Conservation (phyloP, 2,329 filamentous ascomycete genomes). For the Ascomycota sp. region DNA sequence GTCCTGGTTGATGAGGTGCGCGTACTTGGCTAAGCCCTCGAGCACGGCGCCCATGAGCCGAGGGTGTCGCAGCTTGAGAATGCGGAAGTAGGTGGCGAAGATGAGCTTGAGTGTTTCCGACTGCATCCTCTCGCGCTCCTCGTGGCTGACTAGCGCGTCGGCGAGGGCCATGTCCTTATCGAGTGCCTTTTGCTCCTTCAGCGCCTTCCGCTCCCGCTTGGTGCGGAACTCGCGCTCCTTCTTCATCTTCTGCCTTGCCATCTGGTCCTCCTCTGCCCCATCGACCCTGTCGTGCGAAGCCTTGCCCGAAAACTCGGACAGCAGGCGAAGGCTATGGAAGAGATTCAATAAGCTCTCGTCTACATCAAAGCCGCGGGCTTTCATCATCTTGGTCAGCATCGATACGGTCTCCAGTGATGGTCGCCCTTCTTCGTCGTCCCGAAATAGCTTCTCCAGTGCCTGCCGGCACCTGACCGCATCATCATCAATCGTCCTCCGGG, state of each 20-base stretch:
- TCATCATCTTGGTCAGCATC: constrained; percentile 88
- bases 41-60: constrained; percentile 92
- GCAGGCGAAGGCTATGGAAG: constrained; percentile 71
- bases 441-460: constrained; percentile 64
- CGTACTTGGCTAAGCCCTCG: constrained; percentile 82
- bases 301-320: constrained; percentile 74
- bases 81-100: constrained; percentile 86
- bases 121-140: constrained; percentile 85
- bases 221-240: constrained; percentile 76
- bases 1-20: constrained; percentile 94
- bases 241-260: constrained; percentile 20
- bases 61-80: constrained; percentile 63
- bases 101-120: constrained; percentile 90
- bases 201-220: constrained; percentile 64
- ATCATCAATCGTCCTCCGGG: constrained; percentile 46
- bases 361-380: constrained; percentile 59
- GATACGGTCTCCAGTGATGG: constrained; percentile 73
- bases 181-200: constrained; percentile 70
- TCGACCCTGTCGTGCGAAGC: constrained; percentile 64
- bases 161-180: constrained; percentile 89
- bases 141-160: constrained; percentile 75
- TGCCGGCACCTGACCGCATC: constrained; percentile 62
- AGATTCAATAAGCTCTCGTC: constrained; percentile 77
- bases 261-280: constrained; percentile 6
- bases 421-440: constrained; percentile 73